Evolutionary conservation across 106 monocot species (phyloP).

Genomic region (Allium cepa): DNA sequence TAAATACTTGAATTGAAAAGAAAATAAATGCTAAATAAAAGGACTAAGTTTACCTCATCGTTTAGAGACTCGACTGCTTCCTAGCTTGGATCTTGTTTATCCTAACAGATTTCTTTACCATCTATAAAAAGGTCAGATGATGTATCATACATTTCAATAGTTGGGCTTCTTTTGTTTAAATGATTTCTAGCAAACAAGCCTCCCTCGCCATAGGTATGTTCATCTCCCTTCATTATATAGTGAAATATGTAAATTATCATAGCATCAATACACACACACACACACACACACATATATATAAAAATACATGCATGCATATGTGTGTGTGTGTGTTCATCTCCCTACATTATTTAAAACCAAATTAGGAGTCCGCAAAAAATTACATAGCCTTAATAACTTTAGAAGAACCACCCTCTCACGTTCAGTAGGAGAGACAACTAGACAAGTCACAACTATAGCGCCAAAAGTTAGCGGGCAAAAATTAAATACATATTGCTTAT

Average conservation of each 20-base stretch:
- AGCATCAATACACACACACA: no score
- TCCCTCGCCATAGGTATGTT: slow-evolving; percentile 66
- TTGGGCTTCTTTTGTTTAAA: slow-evolving; percentile 32
- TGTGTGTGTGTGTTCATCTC: background rate
- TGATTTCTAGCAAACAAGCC: slow-evolving; percentile 61
- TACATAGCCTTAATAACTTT: slow-evolving; percentile 68
- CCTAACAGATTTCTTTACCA: slow-evolving; percentile 50
- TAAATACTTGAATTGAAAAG: background rate
- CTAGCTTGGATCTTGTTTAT: slow-evolving; percentile 43
- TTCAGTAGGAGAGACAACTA: slow-evolving; percentile 57
- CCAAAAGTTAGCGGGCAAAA: background rate
- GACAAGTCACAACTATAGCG: slow-evolving; percentile 39
- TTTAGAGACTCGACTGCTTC: slow-evolving; percentile 43
- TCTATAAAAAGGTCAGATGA: slow-evolving; percentile 44
- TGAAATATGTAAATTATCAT: background rate
- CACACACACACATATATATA: no score
- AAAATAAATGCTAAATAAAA: background rate
- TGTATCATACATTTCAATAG: slow-evolving; percentile 54
- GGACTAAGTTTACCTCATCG: slow-evolving; percentile 25
- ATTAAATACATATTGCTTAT: no score
- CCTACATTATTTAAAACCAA: background rate
- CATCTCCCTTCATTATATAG: slow-evolving; percentile 27
- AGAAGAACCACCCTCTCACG: slow-evolving; percentile 58
- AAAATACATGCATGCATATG: no score
- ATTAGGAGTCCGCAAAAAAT: background rate